phyloP scores from a whole-genome alignment of 441 rosid genomes.

The Eruca vesicaria region DNA sequence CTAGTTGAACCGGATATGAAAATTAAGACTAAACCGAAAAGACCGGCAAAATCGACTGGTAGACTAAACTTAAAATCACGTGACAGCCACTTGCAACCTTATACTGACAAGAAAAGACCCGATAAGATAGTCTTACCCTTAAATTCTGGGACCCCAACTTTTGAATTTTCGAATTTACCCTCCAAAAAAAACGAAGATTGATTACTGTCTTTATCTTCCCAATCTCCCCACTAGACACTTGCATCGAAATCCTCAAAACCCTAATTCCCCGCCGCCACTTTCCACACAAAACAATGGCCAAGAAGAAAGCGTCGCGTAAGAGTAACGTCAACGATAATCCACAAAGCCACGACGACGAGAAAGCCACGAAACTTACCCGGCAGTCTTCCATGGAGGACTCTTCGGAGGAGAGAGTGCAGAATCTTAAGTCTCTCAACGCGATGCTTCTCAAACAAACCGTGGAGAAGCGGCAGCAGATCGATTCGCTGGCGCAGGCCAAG shows the following conservation, averaged over 20 bases:
- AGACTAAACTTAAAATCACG: not conserved
- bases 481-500: slow-evolving; percentile 43
- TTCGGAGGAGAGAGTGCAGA: slow-evolving; percentile 15
- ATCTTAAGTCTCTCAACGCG: slow-evolving; percentile 32
- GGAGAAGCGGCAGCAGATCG: slow-evolving; percentile 47
- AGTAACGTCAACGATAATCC: slow-evolving; percentile 25
- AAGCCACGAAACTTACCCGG: not conserved
- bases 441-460: slow-evolving; percentile 20
- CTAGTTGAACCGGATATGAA: not conserved
- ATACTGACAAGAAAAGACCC: not conserved
- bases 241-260: slow-evolving; percentile 29
- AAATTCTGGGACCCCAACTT: slow-evolving; percentile 36
- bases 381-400: slow-evolving; percentile 29
- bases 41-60: not conserved
- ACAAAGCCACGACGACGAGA: slow-evolving; percentile 24
- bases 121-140: not conserved
- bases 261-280: slow-evolving; percentile 5
- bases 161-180: slow-evolving; percentile 33
- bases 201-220: slow-evolving; percentile 10
- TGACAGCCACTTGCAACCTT: not conserved
- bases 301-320: slow-evolving; percentile 47
- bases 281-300: slow-evolving; percentile 46
- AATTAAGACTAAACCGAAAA: not conserved
- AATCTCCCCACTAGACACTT: slow-evolving; percentile 34
- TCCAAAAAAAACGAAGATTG: not conserved